Conservation (phyloP, 768 basidiomycete genomes). For the Lactarius evosmus region DNA sequence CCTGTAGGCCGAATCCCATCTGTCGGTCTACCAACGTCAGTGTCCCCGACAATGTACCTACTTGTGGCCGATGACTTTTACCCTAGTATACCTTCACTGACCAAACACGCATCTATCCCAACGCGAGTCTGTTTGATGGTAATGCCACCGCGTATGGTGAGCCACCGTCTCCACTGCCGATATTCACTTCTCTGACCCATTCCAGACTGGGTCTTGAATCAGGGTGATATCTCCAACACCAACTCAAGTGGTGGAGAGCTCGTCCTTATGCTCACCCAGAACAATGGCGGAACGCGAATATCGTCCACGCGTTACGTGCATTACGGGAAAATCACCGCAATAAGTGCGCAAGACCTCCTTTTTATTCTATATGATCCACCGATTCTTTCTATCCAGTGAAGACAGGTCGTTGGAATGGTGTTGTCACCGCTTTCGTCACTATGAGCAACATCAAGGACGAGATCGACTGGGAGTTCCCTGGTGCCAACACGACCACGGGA, state of each 20-base stretch:
- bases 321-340: conserved; percentile 73
- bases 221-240: conserved; percentile 62
- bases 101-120: conserved; percentile 62
- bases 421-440: conserved; percentile 81
- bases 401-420: conserved; percentile 74
- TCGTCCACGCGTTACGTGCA: conserved; percentile 80
- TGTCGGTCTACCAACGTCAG: conserved; percentile 62
- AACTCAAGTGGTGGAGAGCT: conserved; percentile 63
- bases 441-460: conserved; percentile 82
- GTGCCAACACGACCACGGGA: conserved; percentile 53
- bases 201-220: conserved; percentile 68
- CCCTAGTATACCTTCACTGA: conserved; percentile 59
- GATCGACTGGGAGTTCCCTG: conserved; percentile 86
- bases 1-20: conserved; percentile 69
- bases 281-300: conserved; percentile 72
- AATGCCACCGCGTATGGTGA: conserved; percentile 67
- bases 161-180: conserved; percentile 10
- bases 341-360: conserved; percentile 39
- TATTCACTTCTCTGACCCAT: not conserved
- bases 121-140: conserved; percentile 66
- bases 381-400: conserved; percentile 48
- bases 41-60: conserved; percentile 13
- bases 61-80: not conserved
- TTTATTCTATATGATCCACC: conserved; percentile 20
- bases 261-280: conserved; percentile 61